A percentile compares a stretch with the other conserved stretches of the same genome.
Evolutionary conservation across 1,284 basidiomycete species (phyloP).

Genomic region (Papiliotrema flavescens): DNA sequence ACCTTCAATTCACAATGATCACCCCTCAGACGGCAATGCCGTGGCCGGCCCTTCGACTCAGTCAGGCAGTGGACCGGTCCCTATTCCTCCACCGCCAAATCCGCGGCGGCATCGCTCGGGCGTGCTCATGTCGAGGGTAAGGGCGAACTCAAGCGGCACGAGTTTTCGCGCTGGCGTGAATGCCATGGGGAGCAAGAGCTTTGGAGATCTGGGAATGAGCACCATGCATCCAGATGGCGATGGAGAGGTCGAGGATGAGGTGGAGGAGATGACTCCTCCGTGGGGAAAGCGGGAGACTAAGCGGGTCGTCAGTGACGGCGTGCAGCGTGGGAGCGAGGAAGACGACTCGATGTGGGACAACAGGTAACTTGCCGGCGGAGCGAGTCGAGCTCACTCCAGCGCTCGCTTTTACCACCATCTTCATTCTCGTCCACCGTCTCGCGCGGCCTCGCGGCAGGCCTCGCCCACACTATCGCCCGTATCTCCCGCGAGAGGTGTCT

Average conservation of each 20-base stretch:
- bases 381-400: slow-evolving; percentile 14
- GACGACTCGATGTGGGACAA: slow-evolving; percentile 37
- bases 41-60: not conserved
- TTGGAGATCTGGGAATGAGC: slow-evolving; percentile 27
- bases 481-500: slow-evolving; percentile 7
- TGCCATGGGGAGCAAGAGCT: slow-evolving; percentile 32
- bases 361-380: slow-evolving; percentile 24
- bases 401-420: slow-evolving; percentile 47
- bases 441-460: slow-evolving; percentile 24
- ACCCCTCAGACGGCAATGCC: not conserved
- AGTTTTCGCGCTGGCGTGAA: slow-evolving; percentile 10
- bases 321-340: slow-evolving; percentile 17
- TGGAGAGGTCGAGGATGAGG: not conserved
- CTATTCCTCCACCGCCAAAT: slow-evolving; percentile 39
- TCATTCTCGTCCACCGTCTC: slow-evolving; percentile 31
- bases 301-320: slow-evolving; percentile 27
- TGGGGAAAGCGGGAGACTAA: slow-evolving; percentile 7
- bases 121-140: slow-evolving; percentile 32
- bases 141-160: slow-evolving; percentile 28
- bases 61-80: not conserved
- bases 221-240: slow-evolving; percentile 8
- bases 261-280: not conserved
- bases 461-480: slow-evolving; percentile 34
- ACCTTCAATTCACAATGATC: not conserved
- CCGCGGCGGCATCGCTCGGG: slow-evolving; percentile 40